Percentiles rank a stretch among this genome's conserved stretches.
phyloP scores from a whole-genome alignment of 2,329 filamentous ascomycete genomes.

The Colletotrichum sp. region DNA sequence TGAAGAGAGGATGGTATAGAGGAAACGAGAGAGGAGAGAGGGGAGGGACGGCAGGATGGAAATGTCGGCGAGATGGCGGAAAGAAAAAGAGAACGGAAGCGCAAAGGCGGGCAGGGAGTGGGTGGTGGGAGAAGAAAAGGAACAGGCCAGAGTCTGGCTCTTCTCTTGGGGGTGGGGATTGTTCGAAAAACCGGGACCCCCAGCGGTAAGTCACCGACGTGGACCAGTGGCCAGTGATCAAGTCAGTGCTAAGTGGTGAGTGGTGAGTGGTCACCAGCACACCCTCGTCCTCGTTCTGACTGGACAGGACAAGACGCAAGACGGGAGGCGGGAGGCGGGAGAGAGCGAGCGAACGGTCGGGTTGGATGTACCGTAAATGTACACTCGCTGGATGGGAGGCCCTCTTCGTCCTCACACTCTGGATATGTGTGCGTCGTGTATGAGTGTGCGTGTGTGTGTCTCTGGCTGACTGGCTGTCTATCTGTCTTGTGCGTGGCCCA shows the following conservation, averaged over 20 bases:
- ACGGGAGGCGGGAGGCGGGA: not conserved
- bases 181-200: constrained; percentile 16
- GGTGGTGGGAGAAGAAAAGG: constrained; percentile 32
- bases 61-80: constrained; percentile 31
- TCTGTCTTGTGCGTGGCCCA: constrained; percentile 22
- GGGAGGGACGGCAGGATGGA: constrained; percentile 26
- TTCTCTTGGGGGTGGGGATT: constrained; percentile 17
- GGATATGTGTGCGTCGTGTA: not conserved
- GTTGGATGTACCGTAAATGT: not conserved
- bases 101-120: constrained; percentile 30
- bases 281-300: not conserved
- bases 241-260: constrained; percentile 1
- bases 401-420: not conserved
- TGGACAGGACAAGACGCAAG: not conserved
- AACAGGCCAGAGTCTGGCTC: constrained; percentile 21
- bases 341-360: not conserved
- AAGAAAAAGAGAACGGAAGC: constrained; percentile 30
- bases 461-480: not conserved
- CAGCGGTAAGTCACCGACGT: constrained; percentile 11
- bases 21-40: constrained; percentile 23
- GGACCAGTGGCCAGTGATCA: constrained; percentile 1
- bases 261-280: constrained; percentile 3
- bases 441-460: not conserved
- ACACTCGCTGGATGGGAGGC: not conserved
- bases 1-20: constrained; percentile 22